Evolutionary conservation across 2,329 filamentous ascomycete species (phyloP).

Genomic region (Cadophora sp.): DNA sequence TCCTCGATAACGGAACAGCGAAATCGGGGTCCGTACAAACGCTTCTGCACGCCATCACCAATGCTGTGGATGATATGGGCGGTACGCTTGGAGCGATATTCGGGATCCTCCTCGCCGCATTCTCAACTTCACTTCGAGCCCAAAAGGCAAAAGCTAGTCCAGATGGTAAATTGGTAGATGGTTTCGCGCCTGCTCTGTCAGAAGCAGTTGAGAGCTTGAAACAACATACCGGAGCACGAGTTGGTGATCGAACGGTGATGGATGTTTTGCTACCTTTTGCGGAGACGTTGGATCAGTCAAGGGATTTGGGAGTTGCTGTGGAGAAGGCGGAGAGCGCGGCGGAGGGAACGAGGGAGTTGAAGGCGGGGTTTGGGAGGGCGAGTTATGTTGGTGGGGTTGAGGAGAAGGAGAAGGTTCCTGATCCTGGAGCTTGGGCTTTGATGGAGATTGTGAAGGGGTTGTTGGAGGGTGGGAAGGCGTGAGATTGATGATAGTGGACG

Average conservation of each 20-base stretch:
- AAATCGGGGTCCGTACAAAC: constrained; percentile 45
- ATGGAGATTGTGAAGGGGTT: constrained; percentile 43
- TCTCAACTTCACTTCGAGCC: constrained; percentile 33
- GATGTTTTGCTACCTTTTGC: constrained; percentile 45
- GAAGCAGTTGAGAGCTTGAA: constrained; percentile 40
- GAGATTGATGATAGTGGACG: not conserved
- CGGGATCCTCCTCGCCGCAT: constrained; percentile 43
- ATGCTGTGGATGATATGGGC: constrained; percentile 47
- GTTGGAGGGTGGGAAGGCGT: constrained; percentile 29
- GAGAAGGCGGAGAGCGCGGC: constrained; percentile 55
- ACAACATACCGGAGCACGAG: constrained; percentile 42
- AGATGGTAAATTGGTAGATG: constrained; percentile 25
- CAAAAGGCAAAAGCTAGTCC: constrained; percentile 12
- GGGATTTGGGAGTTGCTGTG: constrained; percentile 54
- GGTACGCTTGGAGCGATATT: constrained; percentile 46
- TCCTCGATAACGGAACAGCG: constrained; percentile 43
- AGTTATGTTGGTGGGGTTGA: constrained; percentile 57
- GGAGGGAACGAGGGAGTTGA: constrained; percentile 59
- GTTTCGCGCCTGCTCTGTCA: constrained; percentile 34
- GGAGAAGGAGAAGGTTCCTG: constrained; percentile 55
- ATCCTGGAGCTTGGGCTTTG: constrained; percentile 62
- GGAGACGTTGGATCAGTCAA: constrained; percentile 44
- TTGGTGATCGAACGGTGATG: constrained; percentile 45
- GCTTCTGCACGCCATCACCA: constrained; percentile 43
- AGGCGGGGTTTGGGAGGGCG: constrained; percentile 59